Percentiles rank a stretch among this genome's conserved stretches.
phyloP scores from a whole-genome alignment of 2,329 filamentous ascomycete species.

The Nemania bipapillata region DNA sequence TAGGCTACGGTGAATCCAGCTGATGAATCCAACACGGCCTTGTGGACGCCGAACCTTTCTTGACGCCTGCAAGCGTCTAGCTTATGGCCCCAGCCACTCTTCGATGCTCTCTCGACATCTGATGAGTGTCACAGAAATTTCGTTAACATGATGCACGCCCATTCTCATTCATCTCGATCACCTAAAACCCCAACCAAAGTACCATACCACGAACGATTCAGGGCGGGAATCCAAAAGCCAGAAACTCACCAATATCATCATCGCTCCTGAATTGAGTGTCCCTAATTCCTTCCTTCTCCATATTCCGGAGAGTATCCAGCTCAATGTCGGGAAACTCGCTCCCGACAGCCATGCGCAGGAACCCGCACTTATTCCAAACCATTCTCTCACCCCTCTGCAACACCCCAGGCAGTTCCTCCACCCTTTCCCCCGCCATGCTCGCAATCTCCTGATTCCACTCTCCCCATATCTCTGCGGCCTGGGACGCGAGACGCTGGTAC shows the following conservation, averaged over 20 bases:
- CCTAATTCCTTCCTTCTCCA: slow-evolving; percentile 46
- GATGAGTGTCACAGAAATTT: neutral
- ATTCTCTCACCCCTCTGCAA: slow-evolving; percentile 34
- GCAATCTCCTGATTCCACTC: slow-evolving; percentile 58
- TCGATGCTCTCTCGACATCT: slow-evolving; percentile 41
- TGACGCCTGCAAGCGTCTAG: slow-evolving; percentile 52
- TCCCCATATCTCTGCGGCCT: slow-evolving; percentile 57
- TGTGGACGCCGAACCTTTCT: slow-evolving; percentile 44
- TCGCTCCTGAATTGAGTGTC: slow-evolving; percentile 45
- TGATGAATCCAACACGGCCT: slow-evolving; percentile 59
- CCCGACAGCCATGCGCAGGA: slow-evolving; percentile 44
- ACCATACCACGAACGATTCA: neutral
- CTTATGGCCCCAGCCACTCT: slow-evolving; percentile 44
- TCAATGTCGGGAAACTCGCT: slow-evolving; percentile 42
- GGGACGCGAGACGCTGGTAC: slow-evolving; percentile 59
- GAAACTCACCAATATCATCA: slow-evolving; percentile 41
- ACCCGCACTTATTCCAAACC: slow-evolving; percentile 46
- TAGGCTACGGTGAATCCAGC: slow-evolving; percentile 58
- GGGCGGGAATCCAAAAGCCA: neutral
- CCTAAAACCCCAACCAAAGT: neutral
- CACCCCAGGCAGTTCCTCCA: slow-evolving; percentile 37
- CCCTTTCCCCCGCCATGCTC: slow-evolving; percentile 21
- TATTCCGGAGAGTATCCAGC: slow-evolving; percentile 42
- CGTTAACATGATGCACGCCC: neutral
- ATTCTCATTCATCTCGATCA: neutral